phyloP scores from a whole-genome alignment of 441 rosid genomes.

The Pelargonium citronellum region DNA sequence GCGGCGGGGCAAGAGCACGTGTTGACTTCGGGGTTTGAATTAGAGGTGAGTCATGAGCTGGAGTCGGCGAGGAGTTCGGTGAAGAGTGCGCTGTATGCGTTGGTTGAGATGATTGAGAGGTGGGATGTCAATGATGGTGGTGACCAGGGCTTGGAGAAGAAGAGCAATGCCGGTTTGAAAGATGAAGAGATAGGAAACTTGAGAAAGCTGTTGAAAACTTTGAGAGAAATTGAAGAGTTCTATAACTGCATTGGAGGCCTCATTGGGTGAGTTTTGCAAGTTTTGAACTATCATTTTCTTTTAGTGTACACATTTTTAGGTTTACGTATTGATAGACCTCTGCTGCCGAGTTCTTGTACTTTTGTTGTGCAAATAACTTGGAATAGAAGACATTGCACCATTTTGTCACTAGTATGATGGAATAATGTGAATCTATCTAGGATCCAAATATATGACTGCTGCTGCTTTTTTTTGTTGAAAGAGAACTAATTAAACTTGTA shows the following conservation, averaged over 20 bases:
- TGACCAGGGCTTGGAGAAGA: constrained; percentile 24
- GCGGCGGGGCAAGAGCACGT: constrained; percentile 79
- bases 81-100: constrained; percentile 56
- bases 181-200: constrained; percentile 25
- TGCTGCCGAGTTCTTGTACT: no score
- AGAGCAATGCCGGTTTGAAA: constrained; percentile 28
- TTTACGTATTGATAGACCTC: no score
- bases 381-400: not conserved
- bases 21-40: constrained; percentile 33
- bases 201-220: not conserved
- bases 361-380: not conserved
- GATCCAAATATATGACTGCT: no score
- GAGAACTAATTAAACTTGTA: no score
- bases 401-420: no score
- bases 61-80: constrained; percentile 40
- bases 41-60: constrained; percentile 25
- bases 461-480: no score
- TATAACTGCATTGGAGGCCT: not conserved
- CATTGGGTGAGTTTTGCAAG: not conserved
- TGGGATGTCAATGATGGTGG: constrained; percentile 36
- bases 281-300: not conserved
- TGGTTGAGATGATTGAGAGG: constrained; percentile 72
- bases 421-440: no score
- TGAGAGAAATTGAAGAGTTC: not conserved
- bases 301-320: not conserved